Conservation (phyloP, 2,329 filamentous ascomycete genomes). For the Thermothelomyces thermophilus region DNA sequence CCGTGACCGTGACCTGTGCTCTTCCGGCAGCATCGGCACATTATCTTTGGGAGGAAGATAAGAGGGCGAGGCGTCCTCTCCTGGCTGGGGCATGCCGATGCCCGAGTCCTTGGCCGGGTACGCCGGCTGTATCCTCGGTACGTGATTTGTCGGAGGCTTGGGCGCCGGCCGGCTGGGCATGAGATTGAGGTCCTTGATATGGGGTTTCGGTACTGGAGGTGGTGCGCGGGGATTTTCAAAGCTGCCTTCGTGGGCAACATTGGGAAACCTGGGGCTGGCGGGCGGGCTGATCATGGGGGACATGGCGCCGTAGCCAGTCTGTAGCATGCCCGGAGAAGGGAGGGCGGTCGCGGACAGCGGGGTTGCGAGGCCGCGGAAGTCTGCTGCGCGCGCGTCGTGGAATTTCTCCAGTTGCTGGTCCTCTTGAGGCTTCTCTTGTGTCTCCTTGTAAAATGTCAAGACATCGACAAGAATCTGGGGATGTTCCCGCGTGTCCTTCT, state of each 20-base stretch:
- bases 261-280: slow-evolving; percentile 77
- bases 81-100: slow-evolving; percentile 53
- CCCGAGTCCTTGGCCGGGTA: slow-evolving; percentile 56
- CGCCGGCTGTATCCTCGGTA: slow-evolving; percentile 49
- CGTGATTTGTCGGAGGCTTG: slow-evolving; percentile 66
- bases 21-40: slow-evolving; percentile 56
- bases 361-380: slow-evolving; percentile 39
- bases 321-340: slow-evolving; percentile 47
- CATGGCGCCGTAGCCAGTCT: slow-evolving; percentile 50
- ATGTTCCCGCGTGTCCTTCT: slow-evolving; percentile 92
- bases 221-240: slow-evolving; percentile 95
- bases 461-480: slow-evolving; percentile 95
- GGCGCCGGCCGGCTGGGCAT: slow-evolving; percentile 81
- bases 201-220: slow-evolving; percentile 70
- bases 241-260: slow-evolving; percentile 79
- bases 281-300: slow-evolving; percentile 68
- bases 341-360: slow-evolving; percentile 39
- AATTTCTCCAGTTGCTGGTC: slow-evolving; percentile 95
- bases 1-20: slow-evolving; percentile 60
- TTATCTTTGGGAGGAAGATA: slow-evolving; percentile 48
- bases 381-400: slow-evolving; percentile 67
- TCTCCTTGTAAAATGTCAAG: slow-evolving; percentile 95
- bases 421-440: slow-evolving; percentile 69
- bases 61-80: slow-evolving; percentile 47
- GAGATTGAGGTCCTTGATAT: slow-evolving; percentile 52